Evolutionary conservation across 352 stramenopile species (phyloP).

Genomic region (Lagenidium giganteum): DNA sequence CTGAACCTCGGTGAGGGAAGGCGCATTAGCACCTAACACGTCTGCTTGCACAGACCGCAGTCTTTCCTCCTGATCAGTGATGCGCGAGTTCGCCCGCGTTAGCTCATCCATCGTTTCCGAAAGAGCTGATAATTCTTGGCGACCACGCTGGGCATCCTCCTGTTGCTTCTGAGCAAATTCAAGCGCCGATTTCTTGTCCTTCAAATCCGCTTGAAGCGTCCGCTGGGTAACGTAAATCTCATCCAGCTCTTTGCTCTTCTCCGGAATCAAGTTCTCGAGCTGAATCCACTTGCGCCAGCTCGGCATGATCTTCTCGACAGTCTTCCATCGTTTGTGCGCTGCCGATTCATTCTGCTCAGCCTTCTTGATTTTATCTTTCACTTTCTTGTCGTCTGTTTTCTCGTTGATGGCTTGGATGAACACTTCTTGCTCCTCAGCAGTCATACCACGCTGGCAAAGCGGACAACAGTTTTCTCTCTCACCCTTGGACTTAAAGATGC

Average conservation of each 20-base stretch:
- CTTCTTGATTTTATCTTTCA: slow-evolving; percentile 59
- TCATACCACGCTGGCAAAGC: slow-evolving; percentile 55
- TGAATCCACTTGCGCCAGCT: slow-evolving; percentile 47
- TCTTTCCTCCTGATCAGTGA: slow-evolving; percentile 27
- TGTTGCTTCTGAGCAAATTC: slow-evolving; percentile 21
- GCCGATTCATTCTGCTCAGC: slow-evolving; percentile 33
- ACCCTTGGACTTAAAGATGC: slow-evolving; percentile 68
- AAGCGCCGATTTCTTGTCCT: slow-evolving; percentile 20
- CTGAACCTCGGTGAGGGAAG: slow-evolving; percentile 34
- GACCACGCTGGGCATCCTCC: slow-evolving; percentile 23
- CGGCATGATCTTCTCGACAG: slow-evolving; percentile 39
- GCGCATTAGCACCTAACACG: slow-evolving; percentile 16
- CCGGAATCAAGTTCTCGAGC: slow-evolving; percentile 31
- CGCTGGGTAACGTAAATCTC: slow-evolving; percentile 26
- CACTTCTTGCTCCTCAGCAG: slow-evolving; percentile 34
- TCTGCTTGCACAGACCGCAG: slow-evolving; percentile 14
- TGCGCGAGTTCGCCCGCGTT: slow-evolving; percentile 3
- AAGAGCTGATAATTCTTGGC: slow-evolving; percentile 24
- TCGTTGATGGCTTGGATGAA: slow-evolving; percentile 43
- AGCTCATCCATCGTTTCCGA: slow-evolving; percentile 27
- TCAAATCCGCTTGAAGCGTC: slow-evolving; percentile 29
- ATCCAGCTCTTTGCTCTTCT: slow-evolving; percentile 31
- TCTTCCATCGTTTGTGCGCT: slow-evolving; percentile 31
- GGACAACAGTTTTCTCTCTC: slow-evolving; percentile 62
- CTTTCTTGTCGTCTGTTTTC: slow-evolving; percentile 56